Conservation (phyloP, 305 asterid genomes). For the Fraxinus dipetala region DNA sequence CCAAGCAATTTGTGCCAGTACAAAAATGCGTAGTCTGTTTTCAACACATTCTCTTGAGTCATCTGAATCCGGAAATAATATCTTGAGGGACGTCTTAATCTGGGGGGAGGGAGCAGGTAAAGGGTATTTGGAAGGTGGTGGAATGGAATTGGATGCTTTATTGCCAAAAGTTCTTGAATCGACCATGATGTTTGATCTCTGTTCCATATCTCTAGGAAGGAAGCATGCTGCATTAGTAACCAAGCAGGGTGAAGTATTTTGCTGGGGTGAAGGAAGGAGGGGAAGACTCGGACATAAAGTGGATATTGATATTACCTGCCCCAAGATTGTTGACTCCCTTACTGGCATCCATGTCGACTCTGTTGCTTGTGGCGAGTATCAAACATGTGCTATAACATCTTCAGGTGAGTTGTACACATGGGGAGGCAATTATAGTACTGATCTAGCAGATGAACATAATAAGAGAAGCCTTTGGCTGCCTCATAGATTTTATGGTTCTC, state of each 20-base stretch:
- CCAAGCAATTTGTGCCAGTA: slow-evolving; percentile 17
- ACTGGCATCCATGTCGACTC: slow-evolving; percentile 27
- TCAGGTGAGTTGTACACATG: slow-evolving; percentile 49
- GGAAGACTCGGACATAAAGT: slow-evolving; percentile 52
- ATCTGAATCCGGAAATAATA: slow-evolving; percentile 17
- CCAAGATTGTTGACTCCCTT: slow-evolving; percentile 42
- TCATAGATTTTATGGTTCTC: slow-evolving; percentile 29
- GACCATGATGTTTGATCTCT: slow-evolving; percentile 44
- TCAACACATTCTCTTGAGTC: slow-evolving; percentile 19
- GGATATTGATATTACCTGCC: slow-evolving; percentile 34
- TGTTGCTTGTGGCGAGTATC: slow-evolving; percentile 45
- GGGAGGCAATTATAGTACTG: slow-evolving; percentile 36
- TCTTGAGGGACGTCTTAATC: slow-evolving; percentile 42
- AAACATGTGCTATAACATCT: slow-evolving; percentile 39
- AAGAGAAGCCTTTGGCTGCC: slow-evolving; percentile 45
- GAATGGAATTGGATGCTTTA: slow-evolving; percentile 35
- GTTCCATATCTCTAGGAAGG: slow-evolving; percentile 35
- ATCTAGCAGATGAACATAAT: slow-evolving; percentile 21
- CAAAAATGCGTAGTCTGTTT: slow-evolving; percentile 21
- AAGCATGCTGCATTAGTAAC: slow-evolving; percentile 48
- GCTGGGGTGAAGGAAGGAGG: slow-evolving; percentile 52
- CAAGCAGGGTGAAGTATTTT: slow-evolving; percentile 49
- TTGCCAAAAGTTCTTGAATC: slow-evolving; percentile 47
- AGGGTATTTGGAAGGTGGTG: slow-evolving; percentile 35
- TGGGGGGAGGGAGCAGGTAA: slow-evolving; percentile 55